These are phyloP conservation scores for Cyclotella choctawhatcheeana DNA, from an alignment of 108 stramenopile species.

Conservation along the genomic window DNA sequence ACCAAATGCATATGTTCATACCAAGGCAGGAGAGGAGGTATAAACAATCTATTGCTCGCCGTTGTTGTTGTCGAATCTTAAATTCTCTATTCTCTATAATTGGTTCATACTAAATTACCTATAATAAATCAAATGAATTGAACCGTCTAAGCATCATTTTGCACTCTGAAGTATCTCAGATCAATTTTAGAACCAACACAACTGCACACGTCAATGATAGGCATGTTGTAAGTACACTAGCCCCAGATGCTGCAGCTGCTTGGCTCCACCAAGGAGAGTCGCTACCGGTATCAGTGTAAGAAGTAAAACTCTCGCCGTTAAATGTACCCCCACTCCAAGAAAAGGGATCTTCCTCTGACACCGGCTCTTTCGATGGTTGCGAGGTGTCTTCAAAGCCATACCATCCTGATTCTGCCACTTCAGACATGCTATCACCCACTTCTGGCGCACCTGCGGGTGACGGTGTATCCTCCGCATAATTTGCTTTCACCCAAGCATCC, in stretches of 20 bases:
- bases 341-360: conserved; percentile 12
- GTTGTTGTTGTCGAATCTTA: no score
- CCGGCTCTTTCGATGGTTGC: neutral
- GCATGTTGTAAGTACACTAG: no score
- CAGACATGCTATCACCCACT: neutral
- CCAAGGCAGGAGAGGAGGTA: conserved; percentile 1
- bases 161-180: no score
- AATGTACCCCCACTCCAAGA: conserved; percentile 3
- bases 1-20: conserved; percentile 34
- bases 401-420: neutral
- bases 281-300: neutral
- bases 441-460: neutral
- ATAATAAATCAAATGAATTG: no score
- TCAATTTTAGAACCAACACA: no score
- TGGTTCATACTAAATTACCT: no score
- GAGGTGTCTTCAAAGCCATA: neutral
- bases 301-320: neutral
- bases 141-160: no score
- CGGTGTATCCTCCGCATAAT: conserved; percentile 3
- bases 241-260: neutral
- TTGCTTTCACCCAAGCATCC: conserved; percentile 1
- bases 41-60: no score
- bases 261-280: conserved; percentile 11
- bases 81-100: no score
- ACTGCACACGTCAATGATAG: no score